These are phyloP conservation scores for Brettanomyces anomalus DNA, from an alignment of 805 yeast species.

Conservation along the genomic window DNA sequence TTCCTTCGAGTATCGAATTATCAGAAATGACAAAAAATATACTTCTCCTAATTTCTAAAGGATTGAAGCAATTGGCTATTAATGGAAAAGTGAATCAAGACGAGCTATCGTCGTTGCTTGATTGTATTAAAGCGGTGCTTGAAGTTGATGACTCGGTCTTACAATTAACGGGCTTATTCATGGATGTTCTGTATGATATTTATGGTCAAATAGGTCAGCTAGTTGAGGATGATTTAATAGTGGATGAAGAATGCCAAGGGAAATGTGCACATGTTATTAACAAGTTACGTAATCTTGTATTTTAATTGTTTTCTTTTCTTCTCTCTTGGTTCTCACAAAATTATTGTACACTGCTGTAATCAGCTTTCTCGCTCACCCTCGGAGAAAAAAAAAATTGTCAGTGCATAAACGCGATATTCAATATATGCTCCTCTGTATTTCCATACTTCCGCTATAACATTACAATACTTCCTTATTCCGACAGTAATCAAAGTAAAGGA, in stretches of 20 bases:
- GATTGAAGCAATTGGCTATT: conserved; percentile 4
- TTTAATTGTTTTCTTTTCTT: too few relatives aligned
- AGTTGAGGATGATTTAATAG: conserved; percentile 1
- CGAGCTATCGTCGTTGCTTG: conserved; percentile 7
- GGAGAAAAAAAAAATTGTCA: too few relatives aligned
- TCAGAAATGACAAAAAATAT: conserved; percentile 51
- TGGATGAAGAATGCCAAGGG: conserved; percentile 1
- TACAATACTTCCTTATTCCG: too few relatives aligned
- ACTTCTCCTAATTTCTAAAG: conserved; percentile 23
- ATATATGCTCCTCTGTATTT: too few relatives aligned
- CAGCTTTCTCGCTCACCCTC: too few relatives aligned
- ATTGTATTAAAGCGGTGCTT: conserved; percentile 4
- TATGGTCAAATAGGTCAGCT: not conserved
- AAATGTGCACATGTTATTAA: conserved; percentile 1
- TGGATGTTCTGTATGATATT: not conserved
- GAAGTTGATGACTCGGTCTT: not conserved
- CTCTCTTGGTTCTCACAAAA: too few relatives aligned
- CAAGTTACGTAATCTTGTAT: not conserved
- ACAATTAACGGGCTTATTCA: not conserved
- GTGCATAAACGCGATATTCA: too few relatives aligned
- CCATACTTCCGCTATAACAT: too few relatives aligned
- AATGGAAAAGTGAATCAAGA: conserved; percentile 4
- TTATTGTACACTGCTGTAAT: too few relatives aligned
- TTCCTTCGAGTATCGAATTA: conserved; percentile 43
- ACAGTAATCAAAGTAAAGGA: too few relatives aligned